Conservation (phyloP, 257 asterid genomes). For the Solanum pimpinellifolium region DNA sequence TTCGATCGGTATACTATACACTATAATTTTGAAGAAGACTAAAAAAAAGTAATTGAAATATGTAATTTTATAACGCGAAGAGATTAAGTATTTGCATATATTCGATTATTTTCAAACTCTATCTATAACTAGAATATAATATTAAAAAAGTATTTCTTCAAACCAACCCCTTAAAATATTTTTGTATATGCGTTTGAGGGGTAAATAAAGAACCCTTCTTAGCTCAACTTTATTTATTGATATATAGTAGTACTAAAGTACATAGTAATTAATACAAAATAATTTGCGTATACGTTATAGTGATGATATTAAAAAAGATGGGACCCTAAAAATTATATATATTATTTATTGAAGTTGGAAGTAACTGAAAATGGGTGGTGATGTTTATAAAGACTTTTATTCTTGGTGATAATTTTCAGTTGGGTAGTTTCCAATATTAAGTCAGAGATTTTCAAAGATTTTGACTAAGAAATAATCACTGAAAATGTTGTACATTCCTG, state of each 20-base stretch:
- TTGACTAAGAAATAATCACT: slow-evolving; percentile 13
- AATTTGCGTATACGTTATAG: not conserved
- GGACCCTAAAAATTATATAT: not conserved
- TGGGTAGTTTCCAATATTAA: not conserved
- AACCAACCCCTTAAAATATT: not conserved
- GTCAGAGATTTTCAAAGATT: slow-evolving; percentile 14
- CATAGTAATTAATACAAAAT: not conserved
- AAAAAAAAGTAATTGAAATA: not conserved
- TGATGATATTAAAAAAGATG: not conserved
- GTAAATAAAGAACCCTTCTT: not conserved
- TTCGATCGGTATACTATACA: too few relatives aligned
- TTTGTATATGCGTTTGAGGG: not conserved
- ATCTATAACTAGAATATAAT: not conserved
- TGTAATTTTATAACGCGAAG: not conserved
- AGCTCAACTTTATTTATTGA: not conserved
- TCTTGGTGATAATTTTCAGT: not conserved
- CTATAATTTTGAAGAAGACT: not conserved
- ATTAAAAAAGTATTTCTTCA: not conserved
- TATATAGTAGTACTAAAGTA: not conserved
- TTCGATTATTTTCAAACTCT: too few relatives aligned
- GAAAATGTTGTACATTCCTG: slow-evolving; percentile 29
- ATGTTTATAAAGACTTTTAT: not conserved
- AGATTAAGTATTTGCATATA: not conserved
- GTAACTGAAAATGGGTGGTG: slow-evolving; percentile 2
- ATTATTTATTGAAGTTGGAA: not conserved